Base-by-base conservation (phyloP, 225 moss, liverwort and hornwort genomes). In the Marchantia polymorpha region DNA sequence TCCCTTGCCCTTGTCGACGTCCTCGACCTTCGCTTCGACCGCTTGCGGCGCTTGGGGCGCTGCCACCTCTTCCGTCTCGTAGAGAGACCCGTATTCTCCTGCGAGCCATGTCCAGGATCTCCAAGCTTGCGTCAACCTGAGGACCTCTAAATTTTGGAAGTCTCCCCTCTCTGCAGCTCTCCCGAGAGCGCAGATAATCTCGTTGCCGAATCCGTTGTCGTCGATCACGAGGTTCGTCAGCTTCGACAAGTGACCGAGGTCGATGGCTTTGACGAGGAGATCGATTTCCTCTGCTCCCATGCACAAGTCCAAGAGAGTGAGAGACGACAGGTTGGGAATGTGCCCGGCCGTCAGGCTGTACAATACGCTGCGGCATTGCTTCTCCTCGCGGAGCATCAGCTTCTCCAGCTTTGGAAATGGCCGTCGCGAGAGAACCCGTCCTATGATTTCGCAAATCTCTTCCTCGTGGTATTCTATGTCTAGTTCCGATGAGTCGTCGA, bases 381-480 rank as follows among this genome's bases (percentile, higher is more conserved):
- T 76, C 60, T 76, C 76, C 8, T 76, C 76, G 8, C 76, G 76
- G 7, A 76, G 46, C 76, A 76, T 60, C 47, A 76, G 49, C 23
- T 20, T 76, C 63, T 63, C 51, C 0, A 76, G 31, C 22, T 76
- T 76, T 47, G 76, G 76, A 49, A 61, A 76, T 25, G 39, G 76
- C 49, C 59, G 60, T 7, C 19, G 48, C 4, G 46, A 61, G 63
- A 76, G 63, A 61, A 64, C 76, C 47, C 76, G 76, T 61, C 76
- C 76, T 46, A 76, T 60, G 19, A 76, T 39, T 17, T 76, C 76
- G 26, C 76, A 76, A 5, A 76, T 63, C 63, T 76, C 76, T 48
- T 76, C 76, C 60, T 76, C 76, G n/a, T 64, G 63, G 63, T 76
- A 76, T 15, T 76, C 76, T 76, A 76, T 49, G 14, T 60, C 76